These are phyloP conservation scores for Amanita rimosa DNA, from an alignment of 768 basidiomycete species.

Conservation along the genomic window DNA sequence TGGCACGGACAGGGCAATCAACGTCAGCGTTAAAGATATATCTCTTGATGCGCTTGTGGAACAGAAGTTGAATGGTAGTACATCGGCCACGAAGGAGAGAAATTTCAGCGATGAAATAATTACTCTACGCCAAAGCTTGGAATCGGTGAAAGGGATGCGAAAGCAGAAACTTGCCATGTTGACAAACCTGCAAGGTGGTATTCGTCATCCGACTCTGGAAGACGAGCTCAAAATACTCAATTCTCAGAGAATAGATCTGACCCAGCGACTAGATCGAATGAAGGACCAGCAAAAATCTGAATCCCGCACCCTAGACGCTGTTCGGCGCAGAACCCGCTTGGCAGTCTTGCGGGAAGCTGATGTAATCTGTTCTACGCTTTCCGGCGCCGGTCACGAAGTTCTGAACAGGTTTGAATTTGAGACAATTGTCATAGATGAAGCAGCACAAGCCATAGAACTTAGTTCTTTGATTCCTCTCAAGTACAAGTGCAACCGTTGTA, in stretches of 20 bases:
- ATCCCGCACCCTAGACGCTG: conserved; percentile 71
- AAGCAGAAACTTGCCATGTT: conserved; percentile 53
- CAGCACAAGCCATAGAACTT: conserved; percentile 92
- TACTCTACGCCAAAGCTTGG: conserved; percentile 53
- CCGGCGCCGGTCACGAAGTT: conserved; percentile 85
- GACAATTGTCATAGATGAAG: conserved; percentile 95
- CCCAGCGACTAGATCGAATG: conserved; percentile 60
- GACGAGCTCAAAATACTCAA: conserved; percentile 60
- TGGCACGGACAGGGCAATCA: conserved; percentile 67
- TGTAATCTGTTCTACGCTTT: conserved; percentile 88
- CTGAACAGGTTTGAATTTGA: conserved; percentile 83
- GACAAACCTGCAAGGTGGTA: conserved; percentile 42
- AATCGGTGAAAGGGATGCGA: conserved; percentile 49
- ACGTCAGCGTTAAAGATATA: conserved; percentile 71
- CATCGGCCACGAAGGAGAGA: conserved; percentile 31
- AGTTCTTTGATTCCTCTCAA: conserved; percentile 93
- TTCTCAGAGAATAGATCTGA: conserved; percentile 48
- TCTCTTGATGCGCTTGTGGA: conserved; percentile 84
- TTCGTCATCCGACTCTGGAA: conserved; percentile 44
- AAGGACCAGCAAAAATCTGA: conserved; percentile 80
- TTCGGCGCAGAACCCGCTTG: conserved; percentile 57
- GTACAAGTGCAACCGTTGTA: conserved; percentile 70
- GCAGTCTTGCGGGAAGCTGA: conserved; percentile 84
- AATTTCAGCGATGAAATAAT: conserved; percentile 41
- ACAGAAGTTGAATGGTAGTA: conserved; percentile 43